Conservation (phyloP, 805 yeast genomes). For the Metschnikowia santaceciliae region DNA sequence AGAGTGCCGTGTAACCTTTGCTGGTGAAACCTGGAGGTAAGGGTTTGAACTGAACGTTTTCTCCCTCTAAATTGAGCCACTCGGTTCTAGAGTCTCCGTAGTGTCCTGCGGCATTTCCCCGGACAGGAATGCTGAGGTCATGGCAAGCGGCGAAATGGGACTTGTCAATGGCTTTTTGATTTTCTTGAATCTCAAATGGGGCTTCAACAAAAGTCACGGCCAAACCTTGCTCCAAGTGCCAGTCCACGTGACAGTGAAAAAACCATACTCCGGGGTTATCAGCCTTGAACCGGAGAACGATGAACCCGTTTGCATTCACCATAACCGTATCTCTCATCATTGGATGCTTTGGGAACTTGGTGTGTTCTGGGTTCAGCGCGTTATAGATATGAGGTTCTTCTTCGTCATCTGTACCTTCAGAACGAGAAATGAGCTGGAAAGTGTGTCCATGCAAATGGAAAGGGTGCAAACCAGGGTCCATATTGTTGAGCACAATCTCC, state of each 20-base stretch:
- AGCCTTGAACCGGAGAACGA: conserved; percentile 70
- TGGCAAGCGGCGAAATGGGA: conserved; percentile 51
- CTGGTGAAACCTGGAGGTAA: conserved; percentile 68
- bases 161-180: conserved; percentile 32
- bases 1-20: conserved; percentile 65
- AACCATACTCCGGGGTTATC: conserved; percentile 93
- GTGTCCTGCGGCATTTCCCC: conserved; percentile 69
- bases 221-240: conserved; percentile 81
- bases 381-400: conserved; percentile 51
- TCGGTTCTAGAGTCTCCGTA: conserved; percentile 43
- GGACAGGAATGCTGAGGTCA: conserved; percentile 40
- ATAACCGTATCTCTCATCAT: conserved; percentile 66
- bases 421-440: conserved; percentile 59
- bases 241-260: conserved; percentile 88
- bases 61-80: conserved; percentile 58
- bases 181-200: conserved; percentile 47
- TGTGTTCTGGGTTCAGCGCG: conserved; percentile 35
- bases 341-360: conserved; percentile 55
- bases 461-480: conserved; percentile 76
- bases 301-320: conserved; percentile 63
- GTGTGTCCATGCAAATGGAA: conserved; percentile 76
- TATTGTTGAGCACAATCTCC: conserved; percentile 74
- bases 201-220: conserved; percentile 71
- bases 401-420: conserved; percentile 48
- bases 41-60: conserved; percentile 55